Base-by-base conservation (phyloP, 2,329 filamentous ascomycete genomes). In the Scedosporium apiospermum region DNA sequence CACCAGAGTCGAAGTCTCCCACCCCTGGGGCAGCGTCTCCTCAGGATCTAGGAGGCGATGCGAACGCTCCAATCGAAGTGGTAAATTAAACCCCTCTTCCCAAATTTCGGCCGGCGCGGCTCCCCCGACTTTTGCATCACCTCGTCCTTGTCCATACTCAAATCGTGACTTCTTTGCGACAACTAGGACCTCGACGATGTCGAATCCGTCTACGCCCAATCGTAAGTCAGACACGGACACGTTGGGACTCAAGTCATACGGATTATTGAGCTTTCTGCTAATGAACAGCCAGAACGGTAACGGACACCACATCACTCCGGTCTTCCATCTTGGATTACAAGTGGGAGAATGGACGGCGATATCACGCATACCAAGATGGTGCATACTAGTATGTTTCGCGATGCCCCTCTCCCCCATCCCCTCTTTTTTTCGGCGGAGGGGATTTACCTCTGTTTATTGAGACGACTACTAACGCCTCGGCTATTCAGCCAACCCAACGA, bases 321-420 rank as follows among this genome's bases (percentile, higher is more conserved):
- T 78, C 76, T 10, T 77, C 76, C 63, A 74, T 79, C 46, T 71
- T 69, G 62, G 65, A 77, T 38, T 80, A 78, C 65, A 70, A 74
- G 34, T 79, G 75, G 65, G 76, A 80, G 62, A 75, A 81, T 60
- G 79, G 79, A 3, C 73, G 80, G 0, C 71, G 78, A 3, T 82
- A 82, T 57, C 77, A 80, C 64, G 74, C 73, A 34, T 78, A 75
- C 65, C 73, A 75, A 42, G 75, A 78, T 21, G 80, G 79, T 6
- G 67, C 72, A 12, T 77, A 77, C 60, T 65, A 60, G 63, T 65
- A 44, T 51, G 60, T 57, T 6, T 9, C 14, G 3, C 21, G 27
- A 6, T 6, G 6, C 30, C 30, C 7, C 51, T 10, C 5, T 3
- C 23, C 12, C 6, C 18, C 5, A 10, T 16, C 12, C 6, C 18